Percentiles rank a stretch among this genome's conserved stretches.
These are phyloP conservation scores for Dactylellina cionopaga DNA, from an alignment of 2,329 filamentous ascomycete species.

Conservation along the genomic window DNA sequence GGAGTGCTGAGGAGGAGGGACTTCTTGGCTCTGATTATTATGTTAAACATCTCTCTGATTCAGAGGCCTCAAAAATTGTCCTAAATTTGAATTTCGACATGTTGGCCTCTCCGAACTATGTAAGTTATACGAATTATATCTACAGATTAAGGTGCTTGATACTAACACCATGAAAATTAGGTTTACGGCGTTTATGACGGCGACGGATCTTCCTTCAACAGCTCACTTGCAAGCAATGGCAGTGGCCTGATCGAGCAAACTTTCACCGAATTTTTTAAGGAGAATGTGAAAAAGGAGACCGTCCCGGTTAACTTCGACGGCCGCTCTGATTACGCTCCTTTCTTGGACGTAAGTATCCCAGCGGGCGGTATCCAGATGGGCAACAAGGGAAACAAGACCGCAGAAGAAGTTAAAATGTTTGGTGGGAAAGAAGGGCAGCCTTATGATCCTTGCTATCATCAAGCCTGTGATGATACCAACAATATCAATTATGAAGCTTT, in stretches of 20 bases:
- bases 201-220: conserved; percentile 67
- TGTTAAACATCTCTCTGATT: conserved; percentile 63
- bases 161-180: conserved; percentile 10
- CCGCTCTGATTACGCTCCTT: conserved; percentile 70
- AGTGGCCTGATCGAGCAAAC: conserved; percentile 67
- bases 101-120: conserved; percentile 73
- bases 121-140: conserved; percentile 57
- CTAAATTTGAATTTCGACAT: conserved; percentile 79
- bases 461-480: conserved; percentile 42
- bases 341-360: conserved; percentile 68
- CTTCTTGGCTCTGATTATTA: conserved; percentile 71
- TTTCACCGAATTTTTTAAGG: conserved; percentile 66
- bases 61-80: conserved; percentile 69
- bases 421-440: conserved; percentile 66
- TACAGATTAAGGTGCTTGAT: too few relatives aligned
- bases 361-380: conserved; percentile 70
- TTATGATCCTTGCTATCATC: conserved; percentile 52
- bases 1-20: conserved; percentile 69
- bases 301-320: conserved; percentile 67
- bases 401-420: conserved; percentile 65
- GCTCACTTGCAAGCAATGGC: conserved; percentile 65
- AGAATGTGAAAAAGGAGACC: conserved; percentile 62
- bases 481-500: conserved; percentile 56
- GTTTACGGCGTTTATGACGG: conserved; percentile 64
- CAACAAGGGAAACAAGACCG: conserved; percentile 69